Evolutionary conservation across 2,329 filamentous ascomycete species (phyloP), one percentile per base, ranked within the genome.

Genomic region (Leptographium wingfieldii): DNA sequence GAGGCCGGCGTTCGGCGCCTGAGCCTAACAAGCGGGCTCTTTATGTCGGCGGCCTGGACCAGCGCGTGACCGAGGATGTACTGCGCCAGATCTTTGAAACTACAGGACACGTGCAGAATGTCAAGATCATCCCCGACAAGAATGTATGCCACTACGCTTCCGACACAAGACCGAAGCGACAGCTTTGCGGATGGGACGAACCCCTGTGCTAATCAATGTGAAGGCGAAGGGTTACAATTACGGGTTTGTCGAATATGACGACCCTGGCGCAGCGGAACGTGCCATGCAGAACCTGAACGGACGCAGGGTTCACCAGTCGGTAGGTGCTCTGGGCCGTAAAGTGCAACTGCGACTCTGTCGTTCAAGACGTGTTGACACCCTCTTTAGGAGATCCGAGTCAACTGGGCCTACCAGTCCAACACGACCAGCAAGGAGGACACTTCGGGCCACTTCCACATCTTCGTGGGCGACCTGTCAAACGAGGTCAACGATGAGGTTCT

Each of bases 121-220:
- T 99, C 72, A 99, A 99, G 81, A 96, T 99, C 71, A 99, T 99
- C 72, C 94, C 94, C 58, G 94, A 99, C 80, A 99, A 99, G 82
- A 99, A 96, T 76, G 92, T 96, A 77, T 84, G 63, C 12, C 52
- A n/a, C 19, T 12, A 4, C 22, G 33, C 25, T 6, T 38, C 7
- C 14, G 16, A n/a, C 10, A 12, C 22, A 33, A 56, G n/a, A 40
- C n/a, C 19, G 43, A 46, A 46, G 43, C 43, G 43, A 19, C 43
- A 46, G 16, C 43, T 46, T n/a, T n/a, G 7, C 16, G 6, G 7
- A 31, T 5, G 38, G 14, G 10, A 22, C 6, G 38, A n/a, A 16
- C 4, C 5, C 19, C 3, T 27, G 29, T 19, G 33, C n/a, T 40
- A 31, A 48, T n/a, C 55, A 25, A 22, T 14, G 19, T 22, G 66